Percentiles rank a stretch among this genome's conserved stretches.
Evolutionary conservation across 306 rosid species (phyloP).

Genomic region (Cajanus cajan): DNA sequence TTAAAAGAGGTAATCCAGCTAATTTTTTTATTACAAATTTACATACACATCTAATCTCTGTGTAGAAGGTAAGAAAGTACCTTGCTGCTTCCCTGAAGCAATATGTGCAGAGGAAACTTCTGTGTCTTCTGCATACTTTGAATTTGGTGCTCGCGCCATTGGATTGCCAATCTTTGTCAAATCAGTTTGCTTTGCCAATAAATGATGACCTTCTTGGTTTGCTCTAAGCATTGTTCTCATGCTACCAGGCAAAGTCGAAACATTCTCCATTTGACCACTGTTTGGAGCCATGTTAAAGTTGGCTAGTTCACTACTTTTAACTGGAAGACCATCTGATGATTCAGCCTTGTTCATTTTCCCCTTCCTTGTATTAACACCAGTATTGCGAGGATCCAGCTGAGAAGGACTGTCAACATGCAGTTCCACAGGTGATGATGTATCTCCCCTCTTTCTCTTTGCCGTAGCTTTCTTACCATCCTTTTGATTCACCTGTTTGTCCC

Average conservation of each 20-base stretch:
- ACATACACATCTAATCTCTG: slow-evolving; percentile 38
- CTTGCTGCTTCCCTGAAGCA: slow-evolving; percentile 48
- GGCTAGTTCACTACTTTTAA: slow-evolving; percentile 59
- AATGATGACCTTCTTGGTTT: slow-evolving; percentile 60
- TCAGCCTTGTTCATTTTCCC: slow-evolving; percentile 80
- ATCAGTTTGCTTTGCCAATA: slow-evolving; percentile 47
- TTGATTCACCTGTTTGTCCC: slow-evolving; percentile 68
- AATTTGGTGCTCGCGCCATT: slow-evolving; percentile 42
- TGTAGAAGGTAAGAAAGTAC: slow-evolving; percentile 37
- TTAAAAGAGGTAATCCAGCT: slow-evolving; percentile 40
- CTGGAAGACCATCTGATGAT: slow-evolving; percentile 56
- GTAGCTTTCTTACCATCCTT: slow-evolving; percentile 72
- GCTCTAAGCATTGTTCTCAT: slow-evolving; percentile 50
- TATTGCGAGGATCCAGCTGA: slow-evolving; percentile 61
- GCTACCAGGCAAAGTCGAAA: slow-evolving; percentile 48
- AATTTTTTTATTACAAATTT: slow-evolving; percentile 49
- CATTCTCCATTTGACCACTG: slow-evolving; percentile 51
- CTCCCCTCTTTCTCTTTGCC: slow-evolving; percentile 90
- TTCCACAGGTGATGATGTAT: slow-evolving; percentile 62
- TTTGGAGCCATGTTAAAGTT: slow-evolving; percentile 48
- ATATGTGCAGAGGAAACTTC: slow-evolving; percentile 58
- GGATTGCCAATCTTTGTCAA: slow-evolving; percentile 48
- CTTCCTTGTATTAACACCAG: slow-evolving; percentile 71
- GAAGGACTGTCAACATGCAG: slow-evolving; percentile 61
- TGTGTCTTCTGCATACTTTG: slow-evolving; percentile 51